A percentile compares a stretch with the other conserved stretches of the same genome.
phyloP scores from a whole-genome alignment of 2,329 filamentous ascomycete genomes.

The Verticillium klebahnii region DNA sequence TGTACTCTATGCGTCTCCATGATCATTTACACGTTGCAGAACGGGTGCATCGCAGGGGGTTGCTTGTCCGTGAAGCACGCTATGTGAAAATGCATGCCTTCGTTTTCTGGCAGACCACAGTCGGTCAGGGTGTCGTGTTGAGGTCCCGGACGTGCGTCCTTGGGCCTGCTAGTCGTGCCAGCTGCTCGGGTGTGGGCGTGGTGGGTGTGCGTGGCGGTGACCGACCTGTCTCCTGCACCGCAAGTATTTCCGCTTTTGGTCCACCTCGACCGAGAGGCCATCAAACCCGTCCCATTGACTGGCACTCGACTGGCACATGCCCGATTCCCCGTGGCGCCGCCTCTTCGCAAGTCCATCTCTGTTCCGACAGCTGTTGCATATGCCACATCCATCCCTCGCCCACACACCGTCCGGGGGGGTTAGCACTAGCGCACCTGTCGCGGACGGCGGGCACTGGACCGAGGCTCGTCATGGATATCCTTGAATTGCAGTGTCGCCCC shows the following conservation, averaged over 20 bases:
- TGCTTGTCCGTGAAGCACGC: too few species aligned
- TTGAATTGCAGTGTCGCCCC: neutral
- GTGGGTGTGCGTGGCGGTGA: neutral
- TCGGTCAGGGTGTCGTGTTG: neutral
- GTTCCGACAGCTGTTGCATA: neutral
- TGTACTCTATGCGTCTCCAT: too few species aligned
- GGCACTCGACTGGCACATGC: neutral
- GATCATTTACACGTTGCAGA: too few species aligned
- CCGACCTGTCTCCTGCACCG: neutral
- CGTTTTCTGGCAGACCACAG: too few species aligned
- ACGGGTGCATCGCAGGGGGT: too few species aligned
- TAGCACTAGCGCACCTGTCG: neutral
- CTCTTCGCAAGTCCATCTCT: neutral
- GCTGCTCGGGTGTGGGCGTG: too few species aligned
- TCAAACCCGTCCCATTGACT: neutral
- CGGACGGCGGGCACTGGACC: neutral
- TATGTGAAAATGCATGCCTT: too few species aligned
- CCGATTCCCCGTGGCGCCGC: neutral
- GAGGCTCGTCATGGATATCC: neutral
- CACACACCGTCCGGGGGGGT: neutral
- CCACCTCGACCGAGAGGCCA: neutral
- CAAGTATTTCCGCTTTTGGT: neutral
- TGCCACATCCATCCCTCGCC: neutral
- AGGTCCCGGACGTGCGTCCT: neutral
- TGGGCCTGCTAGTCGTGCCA: neutral